Evolutionary conservation across 2,329 filamentous ascomycete genomes (phyloP), one percentile per base, ranked within the genome.

Genomic region (Alternaria longipes): DNA sequence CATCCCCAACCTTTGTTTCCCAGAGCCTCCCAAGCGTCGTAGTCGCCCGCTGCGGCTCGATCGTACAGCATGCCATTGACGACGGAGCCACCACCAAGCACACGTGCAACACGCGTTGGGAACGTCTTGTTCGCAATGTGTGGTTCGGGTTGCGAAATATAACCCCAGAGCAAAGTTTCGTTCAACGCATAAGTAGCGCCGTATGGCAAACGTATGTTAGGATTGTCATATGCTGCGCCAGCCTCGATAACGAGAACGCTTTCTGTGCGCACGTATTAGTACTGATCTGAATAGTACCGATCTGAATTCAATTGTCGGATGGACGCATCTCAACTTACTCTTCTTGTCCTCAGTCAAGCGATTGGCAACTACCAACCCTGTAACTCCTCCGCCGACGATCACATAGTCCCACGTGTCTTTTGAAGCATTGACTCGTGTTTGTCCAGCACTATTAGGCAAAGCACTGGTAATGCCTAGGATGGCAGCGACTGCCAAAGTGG

Each of bases 1-100:
- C 85, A 89, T 1, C 82, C 81, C 87, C 87, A 90, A 3, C 85
- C 87, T 2, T 74, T 58, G 66, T 89, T 89, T 1, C 87, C 87
- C 20, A 90, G 71, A n/a, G 79, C 76, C 55, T 83, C 84, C 87
- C 87, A 90, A 2, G 81, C 82, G 71, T 89, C 84, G 55, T 79
- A 81, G 59, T 80, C 78, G 9, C 65, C 74, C n/a, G 68, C 66
- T 28, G 71, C 68, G 9, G 72, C 79, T 9, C 79, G 70, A 45
- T 76, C 74, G 51, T 76, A 79, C 42, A 74, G 60, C 77, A 81
- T 79, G 5, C 78, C 77, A 60, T 80, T 79, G 11, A 76, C 54
- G 4, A 63, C 42, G 1, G 70, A 72, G 1, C 71, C 71, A 16
- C 71, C 71, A 20, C 71, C 71, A 6, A 74, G 62, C 2, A 74